These are phyloP conservation scores for Corylus heterophylla DNA, from an alignment of 306 rosid species.

Conservation along the genomic window DNA sequence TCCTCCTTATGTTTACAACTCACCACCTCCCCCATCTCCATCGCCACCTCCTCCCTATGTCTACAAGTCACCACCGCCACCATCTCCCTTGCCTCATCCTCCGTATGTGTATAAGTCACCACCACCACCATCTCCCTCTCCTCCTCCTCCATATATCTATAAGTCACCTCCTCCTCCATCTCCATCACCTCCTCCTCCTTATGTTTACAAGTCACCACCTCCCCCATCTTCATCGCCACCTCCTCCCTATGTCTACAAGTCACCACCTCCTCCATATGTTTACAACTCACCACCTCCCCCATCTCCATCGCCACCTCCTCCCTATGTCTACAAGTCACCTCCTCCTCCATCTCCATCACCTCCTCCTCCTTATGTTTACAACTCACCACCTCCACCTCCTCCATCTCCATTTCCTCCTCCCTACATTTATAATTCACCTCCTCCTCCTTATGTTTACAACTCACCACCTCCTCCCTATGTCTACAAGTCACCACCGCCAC, in stretches of 20 bases:
- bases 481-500: not conserved
- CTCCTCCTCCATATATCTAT: not conserved
- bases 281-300: not conserved
- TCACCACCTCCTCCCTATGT: not conserved
- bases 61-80: not conserved
- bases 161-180: not conserved
- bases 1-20: not conserved
- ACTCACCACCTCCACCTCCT: not conserved
- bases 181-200: not conserved
- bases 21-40: not conserved
- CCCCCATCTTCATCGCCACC: not conserved
- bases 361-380: too few species aligned
- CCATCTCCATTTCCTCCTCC: not conserved
- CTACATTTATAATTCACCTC: fast-evolving
- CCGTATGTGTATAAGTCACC: not conserved
- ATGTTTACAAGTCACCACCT: fast-evolving
- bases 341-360: not conserved
- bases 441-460: not conserved
- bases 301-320: not conserved
- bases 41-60: not conserved
- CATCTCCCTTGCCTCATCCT: not conserved
- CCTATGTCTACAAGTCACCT: not conserved
- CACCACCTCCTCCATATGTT: not conserved
- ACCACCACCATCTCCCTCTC: not conserved
- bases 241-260: not conserved